Base-by-base conservation (phyloP, 441 rosid genomes). In the Geranium incanum region DNA sequence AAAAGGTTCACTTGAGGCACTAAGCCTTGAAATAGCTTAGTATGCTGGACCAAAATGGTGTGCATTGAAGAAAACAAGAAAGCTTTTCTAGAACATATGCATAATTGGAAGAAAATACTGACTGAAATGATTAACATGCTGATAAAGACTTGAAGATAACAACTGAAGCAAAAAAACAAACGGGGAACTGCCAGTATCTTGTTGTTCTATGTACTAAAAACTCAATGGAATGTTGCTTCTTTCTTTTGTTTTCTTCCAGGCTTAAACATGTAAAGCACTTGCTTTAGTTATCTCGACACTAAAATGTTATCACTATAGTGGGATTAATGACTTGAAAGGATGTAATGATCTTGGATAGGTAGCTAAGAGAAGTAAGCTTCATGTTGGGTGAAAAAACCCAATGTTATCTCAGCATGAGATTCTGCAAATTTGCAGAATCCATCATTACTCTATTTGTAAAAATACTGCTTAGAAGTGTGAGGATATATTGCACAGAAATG, bases 371-470 rank as follows among this genome's bases (percentile, higher is more conserved):
- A 28, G 37, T 13, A 23, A 3, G 38, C 66, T 21, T 63, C 1
- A n/a, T 2, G 66, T 28, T 63, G 37, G 36, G 36, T 28, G 66
- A 11, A 1, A 63, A 28, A 63, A 3, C 11, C 6, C 33, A 63
- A 63, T 63, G 39, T 11, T 63, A 38, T 28, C 67, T 63, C 12
- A 33, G 38, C 38, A 11, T 63, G 67, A 28, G 16, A 23, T 63
- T 63, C 67, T 12, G 6, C 12, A 9, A 4, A 15, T 33, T 63
- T 63, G 67, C 38, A 23, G 67, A 28, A 23, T 33, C 33, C 38
- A 62, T 63, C 37, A 63, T 63, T 63, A 23, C 16, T 19, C 16
- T n/a, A 18, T 23, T 63, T 63, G 67, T 63, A 63, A 63, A 23
- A 63, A 1, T 50, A 50, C 16, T 63, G 36, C 28, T 63, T 23